Conservation (phyloP, 441 rosid genomes). For the Raphanus hybrid region DNA sequence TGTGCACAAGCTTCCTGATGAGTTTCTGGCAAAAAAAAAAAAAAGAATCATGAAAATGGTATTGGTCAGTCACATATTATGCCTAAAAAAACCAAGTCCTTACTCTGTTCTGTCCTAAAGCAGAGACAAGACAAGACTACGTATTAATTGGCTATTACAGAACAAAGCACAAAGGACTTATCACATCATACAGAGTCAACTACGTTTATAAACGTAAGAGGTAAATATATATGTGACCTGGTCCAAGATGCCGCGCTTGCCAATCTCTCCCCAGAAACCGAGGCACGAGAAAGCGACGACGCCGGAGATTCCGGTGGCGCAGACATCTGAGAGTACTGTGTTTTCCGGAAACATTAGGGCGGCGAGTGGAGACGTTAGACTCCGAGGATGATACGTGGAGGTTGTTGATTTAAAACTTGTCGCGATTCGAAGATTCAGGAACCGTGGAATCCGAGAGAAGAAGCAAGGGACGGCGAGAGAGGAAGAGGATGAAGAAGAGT, state of each 20-base stretch:
- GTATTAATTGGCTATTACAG: neutral
- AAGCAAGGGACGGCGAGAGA: no score
- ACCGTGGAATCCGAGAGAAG: no score
- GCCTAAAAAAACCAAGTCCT: neutral
- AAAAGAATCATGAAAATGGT: constrained; percentile 4
- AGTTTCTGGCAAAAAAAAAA: constrained; percentile 52
- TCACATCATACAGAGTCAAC: no score
- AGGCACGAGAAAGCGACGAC: constrained; percentile 58
- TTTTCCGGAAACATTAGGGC: constrained; percentile 51
- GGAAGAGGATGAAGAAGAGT: no score
- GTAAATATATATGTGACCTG: constrained; percentile 44
- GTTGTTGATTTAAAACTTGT: no score
- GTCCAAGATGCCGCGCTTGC: constrained; percentile 66
- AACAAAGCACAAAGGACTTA: neutral
- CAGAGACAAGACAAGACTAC: neutral
- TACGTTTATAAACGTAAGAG: no score
- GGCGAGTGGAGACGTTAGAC: no score
- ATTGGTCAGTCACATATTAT: neutral
- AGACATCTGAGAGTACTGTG: constrained; percentile 64
- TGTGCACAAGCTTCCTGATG: constrained; percentile 90
- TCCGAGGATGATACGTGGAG: no score
- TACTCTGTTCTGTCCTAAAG: neutral
- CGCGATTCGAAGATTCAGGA: no score
- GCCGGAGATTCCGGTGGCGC: constrained; percentile 54
- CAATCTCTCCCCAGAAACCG: constrained; percentile 69